Base-by-base conservation (phyloP, 345 rosid species). In the Camelina neglecta region DNA sequence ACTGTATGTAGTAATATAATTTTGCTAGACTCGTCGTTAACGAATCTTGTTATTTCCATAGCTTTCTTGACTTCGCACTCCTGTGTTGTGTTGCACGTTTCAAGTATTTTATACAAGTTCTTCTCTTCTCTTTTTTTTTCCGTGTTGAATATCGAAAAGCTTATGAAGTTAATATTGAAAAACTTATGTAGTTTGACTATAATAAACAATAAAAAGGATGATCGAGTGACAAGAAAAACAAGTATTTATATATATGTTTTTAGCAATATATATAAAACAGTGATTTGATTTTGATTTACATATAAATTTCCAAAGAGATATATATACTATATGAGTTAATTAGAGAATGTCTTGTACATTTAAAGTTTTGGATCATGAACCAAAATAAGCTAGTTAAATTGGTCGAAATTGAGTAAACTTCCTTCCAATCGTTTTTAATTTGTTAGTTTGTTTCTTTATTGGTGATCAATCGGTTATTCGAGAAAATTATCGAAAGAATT, bases 61-160 rank as follows among this genome's bases (percentile, higher is more conserved):
- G 16, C 36, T 23, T 33, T 54, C 23, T 45, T 76, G 71, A 62
- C 51, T 76, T 51, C 48, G 31, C 44, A 60, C 54, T 29, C 31
- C 31, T 29, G 31, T 21, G 20, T 72, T 75, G n/a, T 51, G 13
- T 68, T 61, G 63, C 70, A 48, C 65, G 75, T 75, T 61, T 44
- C 5, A 16, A 21, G 7, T 39, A 11, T 7, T 16, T 39, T 10
- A 41, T 26, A 12, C 20, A 54, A 60, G 36, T 33, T 45, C 49
- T 45, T 45, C 49, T 45, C 49, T 45, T 42, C 45, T 11, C 13
- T 36, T 36, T 36, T 42, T 4, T 4, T 12, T 42, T 42, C 44
- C 11, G 41, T 21, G 69, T 60, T 75, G 62, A 75, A 41, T 50
- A 50, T 67, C 60, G 47, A 36, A 26, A 26, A 26, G 0, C 31